Evolutionary conservation across 2,329 filamentous ascomycete species (phyloP).

Genomic region (Fusarium tricinctum): DNA sequence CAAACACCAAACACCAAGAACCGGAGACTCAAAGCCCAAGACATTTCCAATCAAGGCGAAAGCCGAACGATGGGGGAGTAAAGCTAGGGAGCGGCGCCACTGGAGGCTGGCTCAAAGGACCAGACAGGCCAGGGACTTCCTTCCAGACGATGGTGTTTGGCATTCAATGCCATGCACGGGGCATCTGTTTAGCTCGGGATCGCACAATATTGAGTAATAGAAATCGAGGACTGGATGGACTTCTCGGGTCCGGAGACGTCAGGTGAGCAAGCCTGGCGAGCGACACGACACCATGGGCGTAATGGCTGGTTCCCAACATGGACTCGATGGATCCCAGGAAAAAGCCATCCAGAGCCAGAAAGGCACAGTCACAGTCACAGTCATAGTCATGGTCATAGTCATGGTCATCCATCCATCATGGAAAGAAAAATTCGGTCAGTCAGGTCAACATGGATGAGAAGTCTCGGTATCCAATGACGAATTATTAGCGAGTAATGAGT

Average conservation of each 20-base stretch:
- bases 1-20: constrained; percentile 40
- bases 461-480: constrained; percentile 32
- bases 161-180: constrained; percentile 42
- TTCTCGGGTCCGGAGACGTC: constrained; percentile 43
- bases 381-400: constrained; percentile 14
- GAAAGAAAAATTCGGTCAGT: constrained; percentile 10
- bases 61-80: constrained; percentile 37
- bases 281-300: constrained; percentile 43
- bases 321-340: background rate
- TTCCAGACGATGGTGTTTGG: constrained; percentile 39
- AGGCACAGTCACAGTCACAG: constrained; percentile 7
- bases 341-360: background rate
- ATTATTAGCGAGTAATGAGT: constrained; percentile 36
- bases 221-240: constrained; percentile 62
- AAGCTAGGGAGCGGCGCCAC: constrained; percentile 41
- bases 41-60: constrained; percentile 29
- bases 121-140: constrained; percentile 30
- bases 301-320: constrained; percentile 29
- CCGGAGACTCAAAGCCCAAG: constrained; percentile 7
- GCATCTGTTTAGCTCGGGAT: constrained; percentile 51
- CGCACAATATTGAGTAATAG: constrained; percentile 63
- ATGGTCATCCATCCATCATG: constrained; percentile 10
- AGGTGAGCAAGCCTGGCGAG: constrained; percentile 46
- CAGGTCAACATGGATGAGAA: constrained; percentile 10
- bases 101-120: constrained; percentile 18